Conservation (phyloP, 2,329 filamentous ascomycete species). For the Neonectria punicea region DNA sequence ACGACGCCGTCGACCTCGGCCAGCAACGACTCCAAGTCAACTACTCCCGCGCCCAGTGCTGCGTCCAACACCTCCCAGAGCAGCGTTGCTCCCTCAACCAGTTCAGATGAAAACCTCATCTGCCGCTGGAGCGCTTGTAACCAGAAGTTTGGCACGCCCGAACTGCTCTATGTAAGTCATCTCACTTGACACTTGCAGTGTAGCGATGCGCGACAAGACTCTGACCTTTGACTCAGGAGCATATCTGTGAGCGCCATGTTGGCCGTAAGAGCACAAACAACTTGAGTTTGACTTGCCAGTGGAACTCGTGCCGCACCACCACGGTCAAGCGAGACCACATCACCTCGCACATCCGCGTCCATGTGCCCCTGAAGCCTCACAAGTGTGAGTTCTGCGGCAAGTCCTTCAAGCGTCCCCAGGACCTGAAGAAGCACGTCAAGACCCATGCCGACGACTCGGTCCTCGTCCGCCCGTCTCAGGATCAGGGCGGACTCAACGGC, state of each 20-base stretch:
- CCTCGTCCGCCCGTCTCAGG: slow-evolving; percentile 63
- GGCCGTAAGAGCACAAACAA: slow-evolving; percentile 99
- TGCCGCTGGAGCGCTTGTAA: slow-evolving; percentile 70
- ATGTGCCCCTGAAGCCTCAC: slow-evolving; percentile 98
- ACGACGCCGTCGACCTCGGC: slow-evolving; percentile 46
- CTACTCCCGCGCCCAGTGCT: slow-evolving; percentile 63
- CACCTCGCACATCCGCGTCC: slow-evolving; percentile 97
- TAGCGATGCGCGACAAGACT: not conserved
- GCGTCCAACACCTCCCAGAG: slow-evolving; percentile 59
- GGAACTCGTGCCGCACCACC: slow-evolving; percentile 94
- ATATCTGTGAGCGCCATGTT: slow-evolving; percentile 98
- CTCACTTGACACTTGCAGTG: not conserved
- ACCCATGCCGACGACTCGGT: slow-evolving; percentile 97
- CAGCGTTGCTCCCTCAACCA: slow-evolving; percentile 51
- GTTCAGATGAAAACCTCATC: slow-evolving; percentile 64
- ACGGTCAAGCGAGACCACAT: slow-evolving; percentile 99
- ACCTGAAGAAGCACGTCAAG: slow-evolving; percentile 99
- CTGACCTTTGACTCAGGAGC: slow-evolving; percentile 70
- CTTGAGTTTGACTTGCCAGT: slow-evolving; percentile 95
- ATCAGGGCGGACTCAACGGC: slow-evolving; percentile 60
- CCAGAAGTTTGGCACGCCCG: slow-evolving; percentile 67
- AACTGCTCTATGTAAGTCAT: slow-evolving; percentile 69
- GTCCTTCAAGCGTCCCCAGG: slow-evolving; percentile 98
- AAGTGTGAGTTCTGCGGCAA: slow-evolving; percentile 99
- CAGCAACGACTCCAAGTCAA: slow-evolving; percentile 61